Evolutionary conservation across 176 grass and related monocot genomes (phyloP).

Genomic region (sorghum (Sorghum bicolor)): DNA sequence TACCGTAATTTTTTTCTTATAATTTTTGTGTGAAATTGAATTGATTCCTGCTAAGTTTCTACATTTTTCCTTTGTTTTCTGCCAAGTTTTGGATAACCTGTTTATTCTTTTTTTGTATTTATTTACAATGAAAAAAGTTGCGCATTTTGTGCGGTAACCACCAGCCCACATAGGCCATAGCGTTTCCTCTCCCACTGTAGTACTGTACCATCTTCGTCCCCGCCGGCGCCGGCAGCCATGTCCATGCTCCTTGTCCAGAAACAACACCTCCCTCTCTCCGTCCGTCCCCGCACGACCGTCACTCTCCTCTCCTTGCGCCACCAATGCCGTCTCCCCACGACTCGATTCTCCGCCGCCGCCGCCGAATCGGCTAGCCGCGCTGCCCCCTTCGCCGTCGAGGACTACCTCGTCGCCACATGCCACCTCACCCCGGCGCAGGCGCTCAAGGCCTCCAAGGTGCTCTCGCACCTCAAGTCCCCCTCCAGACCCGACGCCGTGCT

Average conservation of each 20-base stretch:
- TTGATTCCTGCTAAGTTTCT: too few species aligned
- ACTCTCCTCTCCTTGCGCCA: background rate
- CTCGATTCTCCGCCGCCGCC: background rate
- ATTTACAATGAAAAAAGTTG: background rate
- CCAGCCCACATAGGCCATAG: background rate
- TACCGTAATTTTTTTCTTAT: too few species aligned
- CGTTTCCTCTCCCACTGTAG: background rate
- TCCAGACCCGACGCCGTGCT: slow-evolving; percentile 50
- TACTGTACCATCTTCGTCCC: background rate
- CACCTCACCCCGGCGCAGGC: slow-evolving; percentile 38
- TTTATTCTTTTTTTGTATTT: background rate
- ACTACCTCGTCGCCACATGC: slow-evolving; percentile 48
- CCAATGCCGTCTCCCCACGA: slow-evolving; percentile 6
- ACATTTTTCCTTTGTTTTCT: background rate
- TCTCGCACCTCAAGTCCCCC: slow-evolving; percentile 54
- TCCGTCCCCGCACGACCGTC: background rate
- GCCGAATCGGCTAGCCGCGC: background rate
- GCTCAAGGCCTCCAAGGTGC: slow-evolving; percentile 23
- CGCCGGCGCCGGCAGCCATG: slow-evolving; percentile 26
- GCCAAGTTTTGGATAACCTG: background rate
- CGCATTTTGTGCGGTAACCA: background rate
- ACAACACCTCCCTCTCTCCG: background rate
- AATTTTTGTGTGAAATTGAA: too few species aligned
- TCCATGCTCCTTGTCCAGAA: slow-evolving; percentile 35
- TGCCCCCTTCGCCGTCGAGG: slow-evolving; percentile 19